Conservation (phyloP, 352 stramenopile species). For the Phytopythium sindhum region DNA sequence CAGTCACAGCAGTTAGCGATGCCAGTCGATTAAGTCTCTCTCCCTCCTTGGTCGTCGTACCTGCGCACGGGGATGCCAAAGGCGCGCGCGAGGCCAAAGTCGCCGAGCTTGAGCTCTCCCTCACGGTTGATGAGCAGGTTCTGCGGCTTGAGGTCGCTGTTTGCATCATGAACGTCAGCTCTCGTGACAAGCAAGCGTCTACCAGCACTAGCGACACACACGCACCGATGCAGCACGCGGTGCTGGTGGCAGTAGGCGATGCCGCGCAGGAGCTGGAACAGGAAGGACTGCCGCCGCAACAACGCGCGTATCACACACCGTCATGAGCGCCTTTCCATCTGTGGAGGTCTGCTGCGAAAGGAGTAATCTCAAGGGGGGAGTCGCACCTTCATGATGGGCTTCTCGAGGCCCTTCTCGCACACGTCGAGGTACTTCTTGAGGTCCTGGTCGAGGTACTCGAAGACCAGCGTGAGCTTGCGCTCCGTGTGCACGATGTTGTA, state of each 20-base stretch:
- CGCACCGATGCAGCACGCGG: conserved; percentile 89
- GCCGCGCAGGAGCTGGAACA: conserved; percentile 98
- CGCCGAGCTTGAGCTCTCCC: conserved; percentile 98
- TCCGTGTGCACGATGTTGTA: conserved; percentile 99
- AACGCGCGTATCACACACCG: neutral
- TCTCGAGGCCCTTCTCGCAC: conserved; percentile 96
- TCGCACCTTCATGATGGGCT: conserved; percentile 71
- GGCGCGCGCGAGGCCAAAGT: conserved; percentile 99
- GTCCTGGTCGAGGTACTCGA: conserved; percentile 99
- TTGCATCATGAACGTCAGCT: conserved; percentile 10
- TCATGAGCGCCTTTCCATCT: neutral
- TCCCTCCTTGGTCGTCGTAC: conserved; percentile 16
- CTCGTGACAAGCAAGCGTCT: neutral
- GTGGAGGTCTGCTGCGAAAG: neutral
- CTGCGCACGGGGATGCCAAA: conserved; percentile 99
- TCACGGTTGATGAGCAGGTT: conserved; percentile 98
- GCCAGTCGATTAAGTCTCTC: neutral
- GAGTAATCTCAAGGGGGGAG: too few relatives aligned
- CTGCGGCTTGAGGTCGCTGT: conserved; percentile 98
- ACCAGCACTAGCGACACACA: neutral
- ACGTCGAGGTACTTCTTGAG: conserved; percentile 99
- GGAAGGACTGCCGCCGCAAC: conserved; percentile 76
- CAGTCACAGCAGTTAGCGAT: neutral
- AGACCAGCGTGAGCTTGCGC: conserved; percentile 98
- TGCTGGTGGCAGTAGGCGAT: conserved; percentile 99